These are phyloP conservation scores for Lolium perenne DNA, from an alignment of 176 grass and related monocot genomes.

Conservation along the genomic window DNA sequence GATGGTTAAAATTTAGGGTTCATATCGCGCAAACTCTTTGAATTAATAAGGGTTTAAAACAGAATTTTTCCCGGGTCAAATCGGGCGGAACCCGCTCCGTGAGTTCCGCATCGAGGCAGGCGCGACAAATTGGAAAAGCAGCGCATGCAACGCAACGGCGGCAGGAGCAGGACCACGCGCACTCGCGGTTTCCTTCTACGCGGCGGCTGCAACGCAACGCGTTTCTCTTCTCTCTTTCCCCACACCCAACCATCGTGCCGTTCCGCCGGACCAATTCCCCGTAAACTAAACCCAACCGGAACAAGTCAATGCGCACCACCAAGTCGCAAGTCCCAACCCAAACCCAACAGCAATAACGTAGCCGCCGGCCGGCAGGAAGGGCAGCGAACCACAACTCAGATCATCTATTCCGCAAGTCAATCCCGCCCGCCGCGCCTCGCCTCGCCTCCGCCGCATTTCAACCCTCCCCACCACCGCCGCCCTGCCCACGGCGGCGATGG, in stretches of 20 bases:
- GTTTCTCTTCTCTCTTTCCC: no score
- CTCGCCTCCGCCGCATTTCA: conserved; percentile 25
- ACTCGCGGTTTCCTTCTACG: conserved; percentile 28
- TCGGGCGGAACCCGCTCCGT: background rate
- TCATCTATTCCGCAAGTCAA: conserved; percentile 38
- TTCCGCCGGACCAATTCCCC: conserved; percentile 7
- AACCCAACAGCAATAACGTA: background rate
- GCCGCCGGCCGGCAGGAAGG: background rate
- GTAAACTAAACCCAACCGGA: conserved; percentile 31
- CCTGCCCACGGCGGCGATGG: conserved; percentile 35
- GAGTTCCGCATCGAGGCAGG: conserved; percentile 25
- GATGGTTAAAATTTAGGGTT: no score
- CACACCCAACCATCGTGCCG: background rate
- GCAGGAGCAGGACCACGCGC: background rate
- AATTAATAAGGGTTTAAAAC: no score
- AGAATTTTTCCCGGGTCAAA: background rate
- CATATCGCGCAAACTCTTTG: no score
- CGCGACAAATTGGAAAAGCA: background rate
- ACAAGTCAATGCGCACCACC: conserved; percentile 32
- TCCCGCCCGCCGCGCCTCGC: background rate
- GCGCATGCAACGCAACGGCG: background rate
- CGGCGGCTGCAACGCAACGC: background rate
- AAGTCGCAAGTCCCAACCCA: background rate
- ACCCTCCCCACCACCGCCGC: background rate
- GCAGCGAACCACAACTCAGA: background rate